These are phyloP conservation scores for Ophiognomonia clavigignenti-juglandacearum DNA, from an alignment of 2,329 filamentous ascomycete species.

Conservation along the genomic window DNA sequence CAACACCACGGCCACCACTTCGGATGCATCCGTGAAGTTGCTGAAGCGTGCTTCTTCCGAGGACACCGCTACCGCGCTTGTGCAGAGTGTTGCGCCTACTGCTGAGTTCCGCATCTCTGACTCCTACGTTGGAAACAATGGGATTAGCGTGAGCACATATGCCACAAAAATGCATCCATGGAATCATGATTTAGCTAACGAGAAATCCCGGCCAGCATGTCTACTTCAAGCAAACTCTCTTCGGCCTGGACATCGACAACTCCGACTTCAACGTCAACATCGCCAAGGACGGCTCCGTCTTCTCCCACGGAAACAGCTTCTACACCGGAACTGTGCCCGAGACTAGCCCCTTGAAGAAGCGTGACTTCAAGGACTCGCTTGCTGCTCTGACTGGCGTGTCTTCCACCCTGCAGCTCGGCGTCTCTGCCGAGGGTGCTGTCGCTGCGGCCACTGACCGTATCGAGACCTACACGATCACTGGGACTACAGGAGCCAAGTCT, in stretches of 20 bases:
- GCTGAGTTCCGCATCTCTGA: constrained; percentile 46
- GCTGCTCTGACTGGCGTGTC: constrained; percentile 37
- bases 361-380: constrained; percentile 36
- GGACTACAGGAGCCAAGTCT: constrained; percentile 41
- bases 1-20: constrained; percentile 23
- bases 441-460: constrained; percentile 31
- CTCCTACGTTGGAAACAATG: constrained; percentile 49
- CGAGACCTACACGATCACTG: constrained; percentile 40
- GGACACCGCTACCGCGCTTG: constrained; percentile 38
- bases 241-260: constrained; percentile 56
- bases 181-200: background rate
- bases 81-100: constrained; percentile 32
- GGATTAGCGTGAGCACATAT: constrained; percentile 32
- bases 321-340: constrained; percentile 39
- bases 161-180: no score
- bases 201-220: constrained; percentile 34
- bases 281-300: constrained; percentile 46
- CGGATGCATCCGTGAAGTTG: constrained; percentile 21
- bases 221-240: constrained; percentile 54
- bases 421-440: constrained; percentile 33
- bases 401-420: constrained; percentile 33
- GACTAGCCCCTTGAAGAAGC: constrained; percentile 33
- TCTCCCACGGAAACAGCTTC: constrained; percentile 51
- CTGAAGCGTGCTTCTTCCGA: constrained; percentile 33
- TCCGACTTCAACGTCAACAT: constrained; percentile 57